Percentiles rank a stretch among this genome's conserved stretches.
phyloP scores from a whole-genome alignment of 768 basidiomycete species.

The Boletus patriciae region DNA sequence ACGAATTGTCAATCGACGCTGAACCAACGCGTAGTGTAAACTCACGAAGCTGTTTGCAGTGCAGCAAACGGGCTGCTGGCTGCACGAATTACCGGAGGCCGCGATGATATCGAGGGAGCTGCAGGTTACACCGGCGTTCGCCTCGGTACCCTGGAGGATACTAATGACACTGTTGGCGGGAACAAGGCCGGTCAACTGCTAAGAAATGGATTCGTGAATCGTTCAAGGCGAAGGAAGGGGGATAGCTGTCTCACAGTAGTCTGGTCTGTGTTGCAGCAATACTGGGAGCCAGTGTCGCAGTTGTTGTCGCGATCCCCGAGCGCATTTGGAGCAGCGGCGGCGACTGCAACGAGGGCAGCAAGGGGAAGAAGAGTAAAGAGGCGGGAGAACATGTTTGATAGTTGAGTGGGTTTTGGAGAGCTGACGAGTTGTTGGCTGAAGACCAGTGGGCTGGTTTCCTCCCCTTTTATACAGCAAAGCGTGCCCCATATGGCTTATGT shows the following conservation, averaged over 20 bases:
- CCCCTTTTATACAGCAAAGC: neutral
- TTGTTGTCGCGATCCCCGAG: neutral
- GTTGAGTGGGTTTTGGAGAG: neutral
- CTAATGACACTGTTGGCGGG: too few relatives aligned
- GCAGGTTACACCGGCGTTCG: too few relatives aligned
- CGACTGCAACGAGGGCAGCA: constrained; percentile 9
- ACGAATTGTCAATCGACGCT: neutral
- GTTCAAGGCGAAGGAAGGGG: neutral
- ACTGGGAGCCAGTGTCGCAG: too few relatives aligned
- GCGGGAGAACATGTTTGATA: constrained; percentile 8
- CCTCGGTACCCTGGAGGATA: too few relatives aligned
- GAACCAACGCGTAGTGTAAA: neutral
- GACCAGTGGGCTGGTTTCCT: neutral
- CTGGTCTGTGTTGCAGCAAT: too few relatives aligned
- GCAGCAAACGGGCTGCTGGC: neutral
- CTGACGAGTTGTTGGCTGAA: neutral
- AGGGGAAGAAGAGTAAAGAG: constrained; percentile 6
- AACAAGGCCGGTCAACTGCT: too few relatives aligned
- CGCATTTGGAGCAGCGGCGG: neutral
- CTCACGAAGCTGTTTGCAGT: neutral
- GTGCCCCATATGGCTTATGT: neutral
- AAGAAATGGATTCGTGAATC: neutral
- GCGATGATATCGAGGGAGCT: too few relatives aligned
- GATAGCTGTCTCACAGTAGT: too few relatives aligned
- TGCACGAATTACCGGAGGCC: too few relatives aligned